Evolutionary conservation across 495 filamentous ascomycete species (phyloP).

Genomic region (Thermochaetoides thermophila): DNA sequence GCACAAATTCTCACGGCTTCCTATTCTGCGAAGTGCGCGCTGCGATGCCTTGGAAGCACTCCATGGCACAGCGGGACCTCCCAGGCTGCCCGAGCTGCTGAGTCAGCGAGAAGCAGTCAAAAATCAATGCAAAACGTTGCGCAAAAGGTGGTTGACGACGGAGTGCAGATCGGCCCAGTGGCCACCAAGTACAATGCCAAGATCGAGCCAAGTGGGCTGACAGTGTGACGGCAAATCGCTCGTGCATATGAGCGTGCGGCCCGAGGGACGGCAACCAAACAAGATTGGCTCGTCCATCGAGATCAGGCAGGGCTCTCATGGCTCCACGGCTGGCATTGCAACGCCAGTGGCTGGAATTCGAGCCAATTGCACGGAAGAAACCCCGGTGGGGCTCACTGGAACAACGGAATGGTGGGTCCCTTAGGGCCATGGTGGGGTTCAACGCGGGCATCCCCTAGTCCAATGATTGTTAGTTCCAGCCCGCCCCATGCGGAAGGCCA

Average conservation of each 20-base stretch:
- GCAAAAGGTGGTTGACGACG: slow-evolving; percentile 11
- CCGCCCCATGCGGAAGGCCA: neutral
- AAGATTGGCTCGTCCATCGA: slow-evolving; percentile 24
- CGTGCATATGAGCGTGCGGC: slow-evolving; percentile 24
- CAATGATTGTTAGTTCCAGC: neutral
- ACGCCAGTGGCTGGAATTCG: slow-evolving; percentile 16
- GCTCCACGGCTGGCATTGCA: slow-evolving; percentile 8
- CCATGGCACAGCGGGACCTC: too few species aligned
- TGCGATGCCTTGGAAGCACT: too few species aligned
- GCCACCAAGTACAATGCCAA: too few species aligned
- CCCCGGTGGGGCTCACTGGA: neutral
- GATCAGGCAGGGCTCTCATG: slow-evolving; percentile 19
- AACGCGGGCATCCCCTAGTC: too few species aligned
- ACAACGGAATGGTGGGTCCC: slow-evolving; percentile 6
- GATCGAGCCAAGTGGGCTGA: too few species aligned
- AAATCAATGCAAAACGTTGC: slow-evolving; percentile 4
- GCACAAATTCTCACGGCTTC: too few species aligned
- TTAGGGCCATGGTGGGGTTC: too few species aligned
- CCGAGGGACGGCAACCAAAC: slow-evolving; percentile 19
- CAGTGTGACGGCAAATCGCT: slow-evolving; percentile 26
- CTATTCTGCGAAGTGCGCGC: too few species aligned
- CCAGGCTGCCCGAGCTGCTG: too few species aligned
- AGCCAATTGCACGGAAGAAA: slow-evolving; percentile 16
- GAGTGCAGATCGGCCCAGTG: too few species aligned
- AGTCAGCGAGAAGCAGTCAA: too few species aligned